Evolutionary conservation across 78 protist species (phyloP).

Genomic region (Guillardia theta): DNA sequence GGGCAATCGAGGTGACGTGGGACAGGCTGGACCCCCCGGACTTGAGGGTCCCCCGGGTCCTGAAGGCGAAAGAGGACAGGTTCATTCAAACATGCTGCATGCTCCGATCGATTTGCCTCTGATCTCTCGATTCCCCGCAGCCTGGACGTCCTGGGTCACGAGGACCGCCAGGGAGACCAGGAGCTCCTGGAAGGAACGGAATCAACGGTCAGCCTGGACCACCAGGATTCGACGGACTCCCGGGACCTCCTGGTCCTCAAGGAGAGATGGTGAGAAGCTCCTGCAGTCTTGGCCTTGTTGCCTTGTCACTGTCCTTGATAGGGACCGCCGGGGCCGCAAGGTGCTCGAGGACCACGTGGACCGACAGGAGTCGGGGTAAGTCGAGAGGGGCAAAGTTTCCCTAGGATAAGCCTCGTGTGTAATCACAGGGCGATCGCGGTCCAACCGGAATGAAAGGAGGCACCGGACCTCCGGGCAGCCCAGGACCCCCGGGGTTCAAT

Average conservation of each 20-base stretch:
- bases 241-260: not conserved
- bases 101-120: too few relatives aligned
- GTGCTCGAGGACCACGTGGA: not conserved
- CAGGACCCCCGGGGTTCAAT: not conserved
- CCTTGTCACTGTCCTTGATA: not conserved
- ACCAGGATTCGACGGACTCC: not conserved
- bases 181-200: not conserved
- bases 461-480: not conserved
- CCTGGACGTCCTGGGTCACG: not conserved
- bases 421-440: not conserved
- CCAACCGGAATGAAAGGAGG: not conserved
- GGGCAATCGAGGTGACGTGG: not conserved
- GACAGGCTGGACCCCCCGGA: not conserved
- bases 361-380: too few relatives aligned
- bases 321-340: not conserved
- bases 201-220: not conserved
- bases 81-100: too few relatives aligned
- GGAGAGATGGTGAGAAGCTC: too few relatives aligned
- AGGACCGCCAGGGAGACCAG: not conserved
- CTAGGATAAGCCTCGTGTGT: not conserved
- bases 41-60: not conserved
- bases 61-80: not conserved
- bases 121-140: too few relatives aligned
- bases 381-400: too few relatives aligned
- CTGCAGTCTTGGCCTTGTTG: too few relatives aligned